Evolutionary conservation across 2,329 filamentous ascomycete species (phyloP).

Genomic region (Aspergillus melleus): DNA sequence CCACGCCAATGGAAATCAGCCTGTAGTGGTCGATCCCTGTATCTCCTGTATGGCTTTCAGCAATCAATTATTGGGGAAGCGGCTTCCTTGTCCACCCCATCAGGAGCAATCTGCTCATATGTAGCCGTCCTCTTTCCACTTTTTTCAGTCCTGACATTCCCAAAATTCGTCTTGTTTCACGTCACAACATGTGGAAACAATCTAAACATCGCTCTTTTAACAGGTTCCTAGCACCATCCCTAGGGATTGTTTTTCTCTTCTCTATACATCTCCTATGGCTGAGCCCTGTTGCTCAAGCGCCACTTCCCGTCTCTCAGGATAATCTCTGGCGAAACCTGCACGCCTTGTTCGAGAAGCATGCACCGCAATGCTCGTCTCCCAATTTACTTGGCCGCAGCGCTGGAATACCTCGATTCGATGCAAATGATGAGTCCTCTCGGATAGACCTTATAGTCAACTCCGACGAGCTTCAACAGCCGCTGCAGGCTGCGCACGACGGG

Average conservation of each 20-base stretch:
- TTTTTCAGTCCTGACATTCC: not conserved
- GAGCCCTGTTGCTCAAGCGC: not conserved
- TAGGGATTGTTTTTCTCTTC: not conserved
- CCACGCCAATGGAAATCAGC: not conserved
- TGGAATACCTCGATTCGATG: constrained; percentile 16
- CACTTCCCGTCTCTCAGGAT: constrained; percentile 2
- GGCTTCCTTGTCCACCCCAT: not conserved
- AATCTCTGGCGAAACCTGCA: constrained; percentile 21
- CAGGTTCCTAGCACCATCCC: not conserved
- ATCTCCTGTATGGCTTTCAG: not conserved
- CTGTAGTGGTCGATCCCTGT: not conserved
- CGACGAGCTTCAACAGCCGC: constrained; percentile 26
- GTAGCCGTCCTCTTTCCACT: not conserved
- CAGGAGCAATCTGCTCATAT: not conserved
- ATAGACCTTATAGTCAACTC: constrained; percentile 29
- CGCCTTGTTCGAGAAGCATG: constrained; percentile 18
- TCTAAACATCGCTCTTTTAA: not conserved
- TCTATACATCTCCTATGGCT: not conserved
- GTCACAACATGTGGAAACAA: not conserved
- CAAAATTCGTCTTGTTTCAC: not conserved
- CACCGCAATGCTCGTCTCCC: constrained; percentile 18
- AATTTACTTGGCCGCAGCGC: constrained; percentile 5
- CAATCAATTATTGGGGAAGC: not conserved
- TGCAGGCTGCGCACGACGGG: constrained; percentile 33
- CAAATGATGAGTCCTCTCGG: constrained; percentile 16